Conservation (phyloP, 371 early-diverging fungal genomes). For the Mortierella sp. region DNA sequence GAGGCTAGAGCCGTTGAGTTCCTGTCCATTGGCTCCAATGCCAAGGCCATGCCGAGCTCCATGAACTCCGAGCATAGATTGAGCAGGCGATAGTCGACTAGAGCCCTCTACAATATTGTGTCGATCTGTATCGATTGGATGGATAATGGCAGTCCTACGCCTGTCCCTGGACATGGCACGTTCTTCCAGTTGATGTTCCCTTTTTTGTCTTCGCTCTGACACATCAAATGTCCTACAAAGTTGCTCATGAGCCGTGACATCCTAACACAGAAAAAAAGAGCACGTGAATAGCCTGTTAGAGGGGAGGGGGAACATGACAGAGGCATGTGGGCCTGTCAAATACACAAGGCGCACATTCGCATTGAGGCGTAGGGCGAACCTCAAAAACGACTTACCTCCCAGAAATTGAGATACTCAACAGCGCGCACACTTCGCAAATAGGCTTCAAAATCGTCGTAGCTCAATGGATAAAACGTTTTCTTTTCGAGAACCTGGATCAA, state of each 20-base stretch:
- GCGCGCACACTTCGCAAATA: conserved; percentile 5
- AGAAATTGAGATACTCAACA: conserved; percentile 18
- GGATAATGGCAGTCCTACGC: conserved; percentile 3
- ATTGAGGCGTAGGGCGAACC: too few species aligned
- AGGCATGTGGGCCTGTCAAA: too few species aligned
- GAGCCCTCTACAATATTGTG: background rate
- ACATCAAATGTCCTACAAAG: conserved; percentile 46
- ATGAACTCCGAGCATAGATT: too few species aligned
- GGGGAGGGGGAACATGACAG: too few species aligned
- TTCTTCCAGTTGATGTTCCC: conserved; percentile 40
- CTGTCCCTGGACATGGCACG: conserved; percentile 41
- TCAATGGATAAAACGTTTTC: conserved; percentile 27
- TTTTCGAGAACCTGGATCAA: conserved; percentile 29
- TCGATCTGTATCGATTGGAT: background rate
- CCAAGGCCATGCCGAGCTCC: too few species aligned
- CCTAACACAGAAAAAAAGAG: conserved; percentile 23
- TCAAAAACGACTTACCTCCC: conserved; percentile 28
- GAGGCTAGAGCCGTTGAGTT: conserved; percentile 20
- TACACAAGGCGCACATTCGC: too few species aligned
- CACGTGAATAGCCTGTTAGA: too few species aligned
- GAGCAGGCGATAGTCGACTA: too few species aligned
- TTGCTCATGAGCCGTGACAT: conserved; percentile 50
- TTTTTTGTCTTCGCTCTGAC: conserved; percentile 42
- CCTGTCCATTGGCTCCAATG: conserved; percentile 11
- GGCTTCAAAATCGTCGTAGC: conserved; percentile 12